Conservation (phyloP, 257 asterid species). For the Primulina eburnea region DNA sequence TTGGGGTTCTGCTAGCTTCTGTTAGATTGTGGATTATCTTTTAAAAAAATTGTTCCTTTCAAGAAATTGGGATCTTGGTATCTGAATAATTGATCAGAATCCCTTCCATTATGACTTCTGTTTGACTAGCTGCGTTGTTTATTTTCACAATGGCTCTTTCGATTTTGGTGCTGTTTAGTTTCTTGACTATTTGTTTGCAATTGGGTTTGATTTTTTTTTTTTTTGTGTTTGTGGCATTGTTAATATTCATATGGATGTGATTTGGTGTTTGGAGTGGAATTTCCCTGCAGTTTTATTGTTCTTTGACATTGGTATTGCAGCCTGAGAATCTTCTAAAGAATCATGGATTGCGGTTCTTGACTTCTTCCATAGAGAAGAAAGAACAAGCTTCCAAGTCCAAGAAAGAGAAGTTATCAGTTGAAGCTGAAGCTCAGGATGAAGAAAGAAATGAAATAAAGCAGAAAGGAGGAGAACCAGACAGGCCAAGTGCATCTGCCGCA, state of each 20-base stretch:
- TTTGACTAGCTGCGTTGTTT: neutral
- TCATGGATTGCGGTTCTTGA: constrained; percentile 55
- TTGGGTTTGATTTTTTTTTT: neutral
- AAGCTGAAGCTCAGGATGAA: constrained; percentile 16
- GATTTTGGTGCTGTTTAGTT: neutral
- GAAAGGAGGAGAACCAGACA: constrained; percentile 20
- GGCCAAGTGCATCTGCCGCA: constrained; percentile 38
- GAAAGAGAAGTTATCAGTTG: constrained; percentile 44
- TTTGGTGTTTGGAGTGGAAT: neutral
- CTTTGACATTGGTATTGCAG: constrained; percentile 38
- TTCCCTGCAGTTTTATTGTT: too few species aligned
- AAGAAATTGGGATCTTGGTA: neutral
- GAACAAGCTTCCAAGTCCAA: constrained; percentile 54
- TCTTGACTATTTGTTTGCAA: neutral
- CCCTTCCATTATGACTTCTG: neutral
- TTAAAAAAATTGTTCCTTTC: too few species aligned
- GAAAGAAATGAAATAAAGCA: constrained; percentile 14
- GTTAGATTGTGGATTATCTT: neutral
- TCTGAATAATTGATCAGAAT: neutral
- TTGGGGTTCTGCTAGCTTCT: neutral
- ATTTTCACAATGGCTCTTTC: neutral
- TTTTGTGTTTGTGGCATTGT: neutral
- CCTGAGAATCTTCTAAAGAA: constrained; percentile 58
- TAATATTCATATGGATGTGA: neutral
- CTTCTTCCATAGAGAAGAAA: constrained; percentile 84